phyloP scores from a whole-genome alignment of 768 basidiomycete genomes.

The Polyporus arcularius region DNA sequence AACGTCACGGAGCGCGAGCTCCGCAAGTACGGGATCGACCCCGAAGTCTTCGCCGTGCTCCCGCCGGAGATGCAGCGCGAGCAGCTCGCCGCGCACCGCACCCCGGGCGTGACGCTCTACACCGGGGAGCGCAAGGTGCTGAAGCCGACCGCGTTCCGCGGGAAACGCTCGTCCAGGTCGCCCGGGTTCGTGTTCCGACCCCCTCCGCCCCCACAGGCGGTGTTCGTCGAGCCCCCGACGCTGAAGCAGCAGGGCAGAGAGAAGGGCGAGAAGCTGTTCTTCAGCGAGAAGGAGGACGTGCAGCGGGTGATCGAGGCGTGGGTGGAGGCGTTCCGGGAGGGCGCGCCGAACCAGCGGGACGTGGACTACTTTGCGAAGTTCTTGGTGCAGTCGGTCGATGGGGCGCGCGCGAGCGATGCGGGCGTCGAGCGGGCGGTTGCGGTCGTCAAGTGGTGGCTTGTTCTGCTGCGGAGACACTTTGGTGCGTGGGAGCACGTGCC shows the following conservation, averaged over 20 bases:
- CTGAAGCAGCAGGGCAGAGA: slow-evolving; percentile 56
- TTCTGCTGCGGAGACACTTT: slow-evolving; percentile 68
- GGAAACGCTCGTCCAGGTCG: slow-evolving; percentile 9
- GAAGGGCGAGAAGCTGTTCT: slow-evolving; percentile 56
- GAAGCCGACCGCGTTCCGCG: slow-evolving; percentile 40
- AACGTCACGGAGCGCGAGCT: slow-evolving; percentile 61
- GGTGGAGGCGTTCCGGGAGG: slow-evolving; percentile 63
- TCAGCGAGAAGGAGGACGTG: slow-evolving; percentile 71
- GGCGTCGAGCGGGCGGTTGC: slow-evolving; percentile 70
- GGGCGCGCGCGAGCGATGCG: slow-evolving; percentile 53
- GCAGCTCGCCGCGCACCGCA: slow-evolving; percentile 61
- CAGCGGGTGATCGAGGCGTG: slow-evolving; percentile 72
- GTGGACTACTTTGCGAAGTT: slow-evolving; percentile 75
- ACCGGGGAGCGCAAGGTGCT: slow-evolving; percentile 45
- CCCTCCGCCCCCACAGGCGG: slow-evolving; percentile 57
- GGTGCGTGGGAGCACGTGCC: slow-evolving; percentile 49
- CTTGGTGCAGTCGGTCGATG: slow-evolving; percentile 66
- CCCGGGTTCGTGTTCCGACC: slow-evolving; percentile 43
- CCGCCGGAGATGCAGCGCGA: slow-evolving; percentile 73
- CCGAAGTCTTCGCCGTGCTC: slow-evolving; percentile 63
- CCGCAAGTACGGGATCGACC: slow-evolving; percentile 67
- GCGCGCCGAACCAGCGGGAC: slow-evolving; percentile 72
- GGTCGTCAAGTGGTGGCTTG: slow-evolving; percentile 82
- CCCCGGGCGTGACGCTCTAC: slow-evolving; percentile 24
- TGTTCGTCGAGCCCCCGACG: slow-evolving; percentile 47